Percentiles rank a stretch among this genome's conserved stretches.
Conservation (phyloP, 805 yeast genomes). For the Starmera amethionina region DNA sequence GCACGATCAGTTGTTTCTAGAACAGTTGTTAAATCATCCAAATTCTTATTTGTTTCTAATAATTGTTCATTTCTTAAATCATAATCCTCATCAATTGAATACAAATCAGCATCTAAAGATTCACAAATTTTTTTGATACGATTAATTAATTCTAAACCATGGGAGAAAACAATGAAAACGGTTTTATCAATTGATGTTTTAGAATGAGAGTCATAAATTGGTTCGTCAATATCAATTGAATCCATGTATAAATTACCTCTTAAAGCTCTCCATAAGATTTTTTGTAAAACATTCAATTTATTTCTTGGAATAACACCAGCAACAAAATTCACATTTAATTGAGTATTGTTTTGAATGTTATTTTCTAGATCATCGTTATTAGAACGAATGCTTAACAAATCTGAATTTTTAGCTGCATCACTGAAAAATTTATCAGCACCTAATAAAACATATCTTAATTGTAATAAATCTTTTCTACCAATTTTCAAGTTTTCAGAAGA, state of each 20-base stretch:
- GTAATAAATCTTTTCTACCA: slow-evolving; percentile 51
- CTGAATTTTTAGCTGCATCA: slow-evolving; percentile 11
- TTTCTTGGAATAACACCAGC: slow-evolving; percentile 78
- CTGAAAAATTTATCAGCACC: slow-evolving; percentile 41
- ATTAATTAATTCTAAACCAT: slow-evolving; percentile 65
- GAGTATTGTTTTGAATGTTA: slow-evolving; percentile 11
- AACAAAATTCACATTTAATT: slow-evolving; percentile 36
- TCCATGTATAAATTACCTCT: slow-evolving; percentile 86
- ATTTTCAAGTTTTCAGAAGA: slow-evolving; percentile 58
- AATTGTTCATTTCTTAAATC: slow-evolving; percentile 58
- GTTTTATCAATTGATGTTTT: slow-evolving; percentile 57
- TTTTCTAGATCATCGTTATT: slow-evolving; percentile 13
- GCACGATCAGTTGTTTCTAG: slow-evolving; percentile 57
- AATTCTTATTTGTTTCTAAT: slow-evolving; percentile 46
- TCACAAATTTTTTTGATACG: slow-evolving; percentile 81
- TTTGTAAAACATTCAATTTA: slow-evolving; percentile 62
- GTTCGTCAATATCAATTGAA: slow-evolving; percentile 61
- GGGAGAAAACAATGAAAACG: slow-evolving; percentile 84
- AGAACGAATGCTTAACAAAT: slow-evolving; percentile 3
- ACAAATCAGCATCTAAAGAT: slow-evolving; percentile 81
- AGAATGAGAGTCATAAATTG: slow-evolving; percentile 56
- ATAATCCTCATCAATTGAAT: slow-evolving; percentile 37
- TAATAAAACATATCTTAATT: slow-evolving; percentile 44
- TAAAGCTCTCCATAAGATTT: slow-evolving; percentile 84
- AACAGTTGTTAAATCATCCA: slow-evolving; percentile 55